These are phyloP conservation scores for Lepidium didymum DNA, from an alignment of 345 rosid species.

Conservation along the genomic window DNA sequence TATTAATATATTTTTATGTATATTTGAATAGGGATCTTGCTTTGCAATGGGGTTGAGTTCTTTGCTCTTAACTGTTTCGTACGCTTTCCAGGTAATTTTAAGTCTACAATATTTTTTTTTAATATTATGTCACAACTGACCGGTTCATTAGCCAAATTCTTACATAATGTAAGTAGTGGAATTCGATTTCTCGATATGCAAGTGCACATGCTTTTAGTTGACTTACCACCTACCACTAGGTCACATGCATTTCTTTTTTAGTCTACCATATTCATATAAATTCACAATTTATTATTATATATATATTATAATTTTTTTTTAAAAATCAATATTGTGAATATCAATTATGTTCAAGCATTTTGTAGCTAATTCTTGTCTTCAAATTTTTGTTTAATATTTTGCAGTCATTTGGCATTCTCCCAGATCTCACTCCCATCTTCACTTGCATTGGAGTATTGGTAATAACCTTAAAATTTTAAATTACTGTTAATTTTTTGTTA, in stretches of 20 bases:
- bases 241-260: too few species aligned
- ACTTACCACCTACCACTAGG: too few species aligned
- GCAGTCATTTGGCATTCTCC: constrained; percentile 27
- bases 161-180: too few species aligned
- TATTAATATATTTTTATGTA: background rate
- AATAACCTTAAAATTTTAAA: background rate
- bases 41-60: constrained; percentile 31
- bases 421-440: constrained; percentile 19
- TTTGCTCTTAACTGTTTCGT: constrained; percentile 36
- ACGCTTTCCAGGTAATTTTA: constrained; percentile 35
- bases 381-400: background rate
- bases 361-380: background rate
- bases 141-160: too few species aligned
- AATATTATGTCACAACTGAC: too few species aligned
- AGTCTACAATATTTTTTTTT: background rate
- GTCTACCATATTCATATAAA: background rate
- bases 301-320: background rate
- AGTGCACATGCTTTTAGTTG: too few species aligned
- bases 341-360: background rate
- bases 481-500: background rate
- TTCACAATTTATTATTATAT: background rate
- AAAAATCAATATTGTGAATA: background rate
- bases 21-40: constrained; percentile 31
- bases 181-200: too few species aligned
- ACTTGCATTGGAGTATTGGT: constrained; percentile 29